Percentiles rank a stretch among this genome's conserved stretches.
These are phyloP conservation scores for Fusarium sp. DNA, from an alignment of 2,329 filamentous ascomycete genomes.

Conservation along the genomic window DNA sequence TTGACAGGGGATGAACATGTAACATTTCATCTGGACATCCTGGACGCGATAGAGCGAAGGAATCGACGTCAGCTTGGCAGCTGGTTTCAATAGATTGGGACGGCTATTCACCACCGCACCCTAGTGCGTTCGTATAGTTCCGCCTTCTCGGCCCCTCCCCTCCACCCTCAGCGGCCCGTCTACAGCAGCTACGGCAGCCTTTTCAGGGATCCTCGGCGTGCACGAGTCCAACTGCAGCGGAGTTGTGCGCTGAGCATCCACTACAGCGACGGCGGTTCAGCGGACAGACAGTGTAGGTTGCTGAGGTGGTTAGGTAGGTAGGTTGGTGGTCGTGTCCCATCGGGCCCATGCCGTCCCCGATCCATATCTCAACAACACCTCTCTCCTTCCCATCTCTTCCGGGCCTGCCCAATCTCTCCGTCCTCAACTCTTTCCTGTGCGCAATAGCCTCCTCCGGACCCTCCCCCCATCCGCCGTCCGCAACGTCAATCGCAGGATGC, in stretches of 20 bases:
- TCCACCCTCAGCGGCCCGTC: conserved; percentile 13
- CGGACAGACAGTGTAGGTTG: not conserved
- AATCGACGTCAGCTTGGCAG: not conserved
- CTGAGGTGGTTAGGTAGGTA: not conserved
- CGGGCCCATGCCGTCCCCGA: conserved; percentile 31
- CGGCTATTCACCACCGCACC: not conserved
- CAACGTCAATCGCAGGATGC: conserved; percentile 59
- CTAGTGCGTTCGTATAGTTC: conserved; percentile 13
- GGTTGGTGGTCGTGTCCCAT: conserved; percentile 18
- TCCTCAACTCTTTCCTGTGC: conserved; percentile 29
- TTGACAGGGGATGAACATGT: conserved; percentile 9
- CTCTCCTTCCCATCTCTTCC: conserved; percentile 35
- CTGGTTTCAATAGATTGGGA: conserved; percentile 1
- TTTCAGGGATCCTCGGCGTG: conserved; percentile 24
- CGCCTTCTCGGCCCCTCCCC: not conserved
- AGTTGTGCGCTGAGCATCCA: conserved; percentile 28
- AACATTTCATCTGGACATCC: conserved; percentile 7
- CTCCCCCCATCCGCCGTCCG: conserved; percentile 21
- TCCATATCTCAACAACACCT: conserved; percentile 31
- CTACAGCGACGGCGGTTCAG: conserved; percentile 8
- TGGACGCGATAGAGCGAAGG: not conserved
- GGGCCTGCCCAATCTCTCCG: conserved; percentile 17
- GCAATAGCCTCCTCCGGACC: conserved; percentile 16
- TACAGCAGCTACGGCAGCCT: not conserved
- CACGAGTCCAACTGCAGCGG: conserved; percentile 21